These are phyloP conservation scores for Penicillium ochrochloron DNA, from an alignment of 495 filamentous ascomycete genomes.

Conservation along the genomic window DNA sequence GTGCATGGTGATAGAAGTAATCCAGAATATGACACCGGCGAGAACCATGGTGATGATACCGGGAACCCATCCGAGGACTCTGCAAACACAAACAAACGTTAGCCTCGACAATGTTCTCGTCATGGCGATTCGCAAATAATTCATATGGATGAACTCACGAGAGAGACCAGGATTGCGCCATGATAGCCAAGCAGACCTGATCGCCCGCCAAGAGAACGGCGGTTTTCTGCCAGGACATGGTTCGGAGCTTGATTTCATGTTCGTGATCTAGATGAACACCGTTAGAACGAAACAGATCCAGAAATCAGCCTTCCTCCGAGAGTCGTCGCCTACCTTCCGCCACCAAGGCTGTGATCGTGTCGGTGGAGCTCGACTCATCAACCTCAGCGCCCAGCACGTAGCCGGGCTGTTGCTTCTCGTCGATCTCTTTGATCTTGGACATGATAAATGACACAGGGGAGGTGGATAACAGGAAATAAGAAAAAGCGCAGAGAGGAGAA, in stretches of 20 bases:
- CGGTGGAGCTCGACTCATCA: conserved; percentile 23
- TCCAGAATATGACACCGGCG: conserved; percentile 44
- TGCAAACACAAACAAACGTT: conserved; percentile 7
- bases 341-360: conserved; percentile 33
- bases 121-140: no score
- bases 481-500: no score
- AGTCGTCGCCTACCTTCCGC: conserved; percentile 26
- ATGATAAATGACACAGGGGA: not conserved
- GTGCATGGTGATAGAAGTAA: conserved; percentile 53
- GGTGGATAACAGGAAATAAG: no score
- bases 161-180: conserved; percentile 54
- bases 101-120: not conserved
- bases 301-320: not conserved
- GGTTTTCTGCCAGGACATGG: conserved; percentile 55
- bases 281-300: not conserved
- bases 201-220: conserved; percentile 50
- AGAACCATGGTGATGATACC: conserved; percentile 49
- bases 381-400: conserved; percentile 17
- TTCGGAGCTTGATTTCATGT: conserved; percentile 53
- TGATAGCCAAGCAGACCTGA: conserved; percentile 55
- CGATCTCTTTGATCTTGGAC: conserved; percentile 6
- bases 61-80: conserved; percentile 52
- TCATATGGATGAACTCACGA: conserved; percentile 40
- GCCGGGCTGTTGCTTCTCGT: conserved; percentile 23
- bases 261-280: conserved; percentile 37